phyloP scores from a whole-genome alignment of 2,329 filamentous ascomycete genomes.

The Pyricularia pennisetigena region DNA sequence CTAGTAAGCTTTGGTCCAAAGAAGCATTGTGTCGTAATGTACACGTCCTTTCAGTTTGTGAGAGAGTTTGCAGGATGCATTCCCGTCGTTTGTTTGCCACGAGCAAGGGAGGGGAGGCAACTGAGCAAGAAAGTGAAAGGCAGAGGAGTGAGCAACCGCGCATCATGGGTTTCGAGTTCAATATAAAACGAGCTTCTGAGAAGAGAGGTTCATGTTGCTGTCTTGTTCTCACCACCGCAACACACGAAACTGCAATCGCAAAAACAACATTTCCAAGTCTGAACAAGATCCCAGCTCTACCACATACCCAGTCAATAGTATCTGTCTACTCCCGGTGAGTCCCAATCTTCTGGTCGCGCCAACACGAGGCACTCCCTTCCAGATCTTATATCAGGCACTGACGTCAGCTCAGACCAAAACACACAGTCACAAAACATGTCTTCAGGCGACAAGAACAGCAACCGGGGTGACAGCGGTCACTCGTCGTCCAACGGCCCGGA shows the following conservation, averaged over 20 bases:
- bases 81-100: not conserved
- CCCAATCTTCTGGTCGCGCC: not conserved
- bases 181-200: not conserved
- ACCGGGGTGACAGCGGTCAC: not conserved
- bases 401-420: not conserved
- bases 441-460: not conserved
- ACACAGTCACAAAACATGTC: not conserved
- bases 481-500: not conserved
- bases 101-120: not conserved
- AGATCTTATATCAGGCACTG: not conserved
- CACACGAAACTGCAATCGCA: no score
- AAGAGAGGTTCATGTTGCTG: not conserved
- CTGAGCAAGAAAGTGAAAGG: not conserved
- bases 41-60: not conserved
- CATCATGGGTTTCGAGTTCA: not conserved
- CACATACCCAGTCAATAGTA: no score
- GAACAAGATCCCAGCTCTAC: no score
- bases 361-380: not conserved
- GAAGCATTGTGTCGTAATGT: not conserved
- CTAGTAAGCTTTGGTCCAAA: not conserved
- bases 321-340: not conserved
- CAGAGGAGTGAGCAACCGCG: not conserved
- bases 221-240: not conserved
- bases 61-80: not conserved
- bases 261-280: no score